phyloP scores from a whole-genome alignment of 345 rosid genomes.

The Hypericum androsaemum region DNA sequence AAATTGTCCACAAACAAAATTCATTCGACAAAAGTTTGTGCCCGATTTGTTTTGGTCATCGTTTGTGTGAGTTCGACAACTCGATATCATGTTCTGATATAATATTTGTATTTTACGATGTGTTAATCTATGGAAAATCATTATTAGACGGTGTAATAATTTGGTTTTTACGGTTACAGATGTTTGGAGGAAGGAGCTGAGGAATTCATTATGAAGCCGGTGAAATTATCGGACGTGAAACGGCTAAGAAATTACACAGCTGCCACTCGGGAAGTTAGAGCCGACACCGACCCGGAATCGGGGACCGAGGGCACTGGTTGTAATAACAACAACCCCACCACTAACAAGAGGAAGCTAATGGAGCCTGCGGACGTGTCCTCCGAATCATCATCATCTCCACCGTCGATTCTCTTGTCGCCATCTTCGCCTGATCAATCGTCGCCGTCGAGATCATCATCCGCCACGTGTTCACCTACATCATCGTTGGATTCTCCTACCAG shows the following conservation, averaged over 20 bases:
- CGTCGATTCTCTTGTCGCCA: slow-evolving; percentile 9
- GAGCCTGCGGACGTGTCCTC: slow-evolving; percentile 14
- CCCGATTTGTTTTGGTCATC: too few relatives aligned
- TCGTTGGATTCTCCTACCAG: slow-evolving; percentile 42
- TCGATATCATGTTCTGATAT: too few relatives aligned
- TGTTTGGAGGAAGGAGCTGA: slow-evolving; percentile 97
- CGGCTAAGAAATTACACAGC: slow-evolving; percentile 49
- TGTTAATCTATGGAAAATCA: too few relatives aligned
- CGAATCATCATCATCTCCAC: slow-evolving; percentile 7
- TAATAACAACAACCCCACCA: slow-evolving; percentile 2
- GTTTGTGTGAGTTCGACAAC: too few relatives aligned
- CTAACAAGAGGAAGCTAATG: slow-evolving; percentile 48
- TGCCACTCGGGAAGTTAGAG: slow-evolving; percentile 24
- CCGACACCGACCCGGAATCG: neutral
- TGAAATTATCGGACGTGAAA: slow-evolving; percentile 76
- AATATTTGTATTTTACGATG: too few relatives aligned
- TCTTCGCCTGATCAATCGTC: slow-evolving; percentile 18
- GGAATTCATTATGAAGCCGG: slow-evolving; percentile 84
- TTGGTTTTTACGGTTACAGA: too few relatives aligned
- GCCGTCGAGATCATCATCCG: slow-evolving; percentile 13
- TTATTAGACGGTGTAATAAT: too few relatives aligned
- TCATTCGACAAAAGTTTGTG: neutral
- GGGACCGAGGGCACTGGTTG: neutral
- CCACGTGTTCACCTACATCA: slow-evolving; percentile 40
- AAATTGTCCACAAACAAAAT: neutral